Evolutionary conservation across 495 filamentous ascomycete species (phyloP), one percentile per base, ranked within the genome.

Genomic region (Penicillium longicatenatum): DNA sequence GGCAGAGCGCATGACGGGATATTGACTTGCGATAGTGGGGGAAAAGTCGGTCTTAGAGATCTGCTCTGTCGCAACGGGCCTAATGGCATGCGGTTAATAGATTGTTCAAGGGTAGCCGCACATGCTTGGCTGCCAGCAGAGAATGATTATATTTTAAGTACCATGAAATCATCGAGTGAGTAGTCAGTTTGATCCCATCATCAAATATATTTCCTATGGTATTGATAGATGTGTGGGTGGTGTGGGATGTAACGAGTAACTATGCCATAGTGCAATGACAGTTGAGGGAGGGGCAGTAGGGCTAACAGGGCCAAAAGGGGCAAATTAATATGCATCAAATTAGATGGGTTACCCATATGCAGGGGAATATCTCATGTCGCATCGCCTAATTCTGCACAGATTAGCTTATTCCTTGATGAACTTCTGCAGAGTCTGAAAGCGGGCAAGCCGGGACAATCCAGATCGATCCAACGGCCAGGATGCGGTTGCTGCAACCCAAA

Each of bases 401-500:
- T 5, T 48, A 48, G 45, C 22, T 48, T 30, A 3, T 16, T 29
- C 24, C 24, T 31, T 29, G 45, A 48, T 48, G 21, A 48, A 48
- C 45, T 41, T 52, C 50, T 52, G 35, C 50, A 52, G 50, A 52
- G 31, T 41, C 22, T 26, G 41, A 42, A 20, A 9, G 7, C 29
- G 42, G 52, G 52, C 5, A 46, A 54, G 52, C 24, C 44, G 41
- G 52, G 41, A 43, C 37, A 42, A 47, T 52, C 31, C 42, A 22
- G 33, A 42, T 54, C 57, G 22, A 54, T 35, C 41, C 52, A 37
- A 24, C 45, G 26, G 44, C 31, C n/a, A 50, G 50, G 16, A 17
- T 35, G 31, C 31, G 43, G 42, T 49, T 33, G 30, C 42, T 52
- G 57, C 50, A 52, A 49, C 57, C 43, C 44, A 42, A 43, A 52